Conservation (phyloP, 2,329 filamentous ascomycete species). For the Aureobasidium sp. region DNA sequence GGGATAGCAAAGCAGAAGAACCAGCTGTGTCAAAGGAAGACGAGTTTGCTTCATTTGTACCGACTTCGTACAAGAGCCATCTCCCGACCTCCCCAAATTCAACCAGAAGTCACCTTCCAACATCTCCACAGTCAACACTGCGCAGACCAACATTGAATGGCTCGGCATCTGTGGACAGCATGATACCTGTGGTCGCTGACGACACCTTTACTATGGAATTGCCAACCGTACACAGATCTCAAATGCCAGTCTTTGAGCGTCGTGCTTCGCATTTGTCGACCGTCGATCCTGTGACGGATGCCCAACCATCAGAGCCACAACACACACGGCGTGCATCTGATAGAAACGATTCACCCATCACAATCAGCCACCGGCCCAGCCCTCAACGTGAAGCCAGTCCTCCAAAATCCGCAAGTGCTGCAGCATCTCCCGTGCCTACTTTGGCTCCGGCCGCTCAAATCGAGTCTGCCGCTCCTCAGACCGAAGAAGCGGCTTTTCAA, state of each 20-base stretch:
- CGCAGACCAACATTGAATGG: conserved; percentile 31
- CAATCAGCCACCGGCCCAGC: conserved; percentile 9
- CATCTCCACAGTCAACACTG: conserved; percentile 16
- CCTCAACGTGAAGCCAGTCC: conserved; percentile 19
- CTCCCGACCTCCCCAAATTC: conserved; percentile 18
- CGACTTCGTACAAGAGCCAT: conserved; percentile 25
- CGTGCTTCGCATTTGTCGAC: background rate
- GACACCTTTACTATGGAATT: conserved; percentile 46
- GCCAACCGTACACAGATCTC: conserved; percentile 29
- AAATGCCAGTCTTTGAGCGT: conserved; percentile 19
- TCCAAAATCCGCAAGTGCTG: conserved; percentile 20
- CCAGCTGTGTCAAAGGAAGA: conserved; percentile 29
- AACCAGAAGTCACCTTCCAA: conserved; percentile 25
- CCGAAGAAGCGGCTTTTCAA: conserved; percentile 31
- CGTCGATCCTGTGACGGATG: background rate
- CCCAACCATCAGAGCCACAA: background rate
- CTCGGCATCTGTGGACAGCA: conserved; percentile 33
- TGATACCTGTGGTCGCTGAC: conserved; percentile 28
- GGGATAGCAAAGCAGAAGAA: conserved; percentile 22
- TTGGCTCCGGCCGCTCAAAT: background rate
- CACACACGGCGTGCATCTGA: background rate
- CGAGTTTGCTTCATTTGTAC: conserved; percentile 41
- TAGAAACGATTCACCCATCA: conserved; percentile 11
- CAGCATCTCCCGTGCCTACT: conserved; percentile 23
- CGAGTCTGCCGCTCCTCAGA: background rate